These are phyloP conservation scores for Pyronema omphalodes DNA, from an alignment of 495 filamentous ascomycete species.

Conservation along the genomic window DNA sequence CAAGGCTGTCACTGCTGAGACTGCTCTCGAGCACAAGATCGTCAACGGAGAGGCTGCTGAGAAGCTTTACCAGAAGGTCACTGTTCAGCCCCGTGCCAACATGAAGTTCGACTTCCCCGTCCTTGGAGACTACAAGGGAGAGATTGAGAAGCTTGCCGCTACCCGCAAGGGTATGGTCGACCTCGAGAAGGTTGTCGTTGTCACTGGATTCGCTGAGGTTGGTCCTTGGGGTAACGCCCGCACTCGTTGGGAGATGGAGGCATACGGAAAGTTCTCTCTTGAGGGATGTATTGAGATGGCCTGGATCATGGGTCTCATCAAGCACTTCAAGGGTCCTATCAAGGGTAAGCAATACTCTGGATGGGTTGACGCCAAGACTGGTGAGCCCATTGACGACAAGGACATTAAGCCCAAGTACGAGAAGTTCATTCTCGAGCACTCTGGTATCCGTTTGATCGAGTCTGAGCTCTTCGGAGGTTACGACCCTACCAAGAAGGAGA, in stretches of 20 bases:
- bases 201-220: constrained; percentile 91
- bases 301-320: constrained; percentile 99
- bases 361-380: constrained; percentile 88
- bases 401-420: constrained; percentile 94
- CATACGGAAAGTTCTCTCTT: constrained; percentile 85
- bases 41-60: constrained; percentile 88
- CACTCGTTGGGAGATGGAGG: constrained; percentile 98
- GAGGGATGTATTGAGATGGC: constrained; percentile 99
- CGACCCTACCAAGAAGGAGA: constrained; percentile 93
- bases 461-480: constrained; percentile 94
- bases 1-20: constrained; percentile 86
- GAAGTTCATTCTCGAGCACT: constrained; percentile 87
- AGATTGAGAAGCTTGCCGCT: constrained; percentile 71
- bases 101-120: constrained; percentile 90
- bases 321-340: constrained; percentile 93
- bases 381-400: constrained; percentile 93
- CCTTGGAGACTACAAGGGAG: constrained; percentile 76
- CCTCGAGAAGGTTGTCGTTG: constrained; percentile 89
- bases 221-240: constrained; percentile 97
- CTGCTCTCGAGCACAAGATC: constrained; percentile 89
- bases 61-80: constrained; percentile 80
- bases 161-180: constrained; percentile 95
- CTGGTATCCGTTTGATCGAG: constrained; percentile 94
- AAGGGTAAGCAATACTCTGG: constrained; percentile 94
- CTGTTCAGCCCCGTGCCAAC: constrained; percentile 85